Conservation (phyloP, 2,329 filamentous ascomycete species). For the Microsporum canis region DNA sequence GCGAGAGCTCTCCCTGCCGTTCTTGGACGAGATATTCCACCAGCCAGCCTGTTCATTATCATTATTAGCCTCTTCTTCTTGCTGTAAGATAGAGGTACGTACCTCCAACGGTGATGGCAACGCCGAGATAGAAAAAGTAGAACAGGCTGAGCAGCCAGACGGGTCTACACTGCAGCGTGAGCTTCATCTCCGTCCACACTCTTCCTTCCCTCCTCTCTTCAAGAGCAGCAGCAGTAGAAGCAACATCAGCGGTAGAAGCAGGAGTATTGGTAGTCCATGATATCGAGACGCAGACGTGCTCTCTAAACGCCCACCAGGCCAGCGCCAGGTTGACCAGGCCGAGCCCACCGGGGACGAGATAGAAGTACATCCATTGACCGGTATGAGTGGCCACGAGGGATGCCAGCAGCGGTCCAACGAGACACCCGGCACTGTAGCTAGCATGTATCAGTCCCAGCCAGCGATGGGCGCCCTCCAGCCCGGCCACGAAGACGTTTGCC, state of each 20-base stretch:
- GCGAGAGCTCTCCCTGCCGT: conserved; percentile 45
- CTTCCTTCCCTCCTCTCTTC: background rate
- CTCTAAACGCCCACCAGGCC: conserved; percentile 41
- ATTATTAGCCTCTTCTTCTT: background rate
- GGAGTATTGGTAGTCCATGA: background rate
- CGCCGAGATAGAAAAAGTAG: conserved; percentile 65
- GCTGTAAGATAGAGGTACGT: conserved; percentile 1
- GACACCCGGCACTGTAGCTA: conserved; percentile 47
- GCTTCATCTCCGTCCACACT: conserved; percentile 19
- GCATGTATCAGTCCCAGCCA: conserved; percentile 56
- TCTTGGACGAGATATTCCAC: conserved; percentile 53
- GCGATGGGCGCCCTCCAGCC: conserved; percentile 42
- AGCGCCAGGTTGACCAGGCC: conserved; percentile 41
- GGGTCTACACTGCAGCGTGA: conserved; percentile 31
- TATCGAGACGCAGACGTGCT: conserved; percentile 18
- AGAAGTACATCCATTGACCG: conserved; percentile 46
- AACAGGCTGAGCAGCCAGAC: conserved; percentile 64
- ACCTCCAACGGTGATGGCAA: conserved; percentile 59
- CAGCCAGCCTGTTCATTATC: conserved; percentile 42
- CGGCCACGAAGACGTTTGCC: conserved; percentile 50
- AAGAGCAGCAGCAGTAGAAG: background rate
- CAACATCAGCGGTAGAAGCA: background rate
- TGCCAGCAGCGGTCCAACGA: conserved; percentile 46
- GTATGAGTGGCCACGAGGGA: conserved; percentile 39
- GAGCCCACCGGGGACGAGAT: conserved; percentile 44